These are phyloP conservation scores for Mollisia scopiformis DNA, from an alignment of 2,329 filamentous ascomycete species.

Conservation along the genomic window DNA sequence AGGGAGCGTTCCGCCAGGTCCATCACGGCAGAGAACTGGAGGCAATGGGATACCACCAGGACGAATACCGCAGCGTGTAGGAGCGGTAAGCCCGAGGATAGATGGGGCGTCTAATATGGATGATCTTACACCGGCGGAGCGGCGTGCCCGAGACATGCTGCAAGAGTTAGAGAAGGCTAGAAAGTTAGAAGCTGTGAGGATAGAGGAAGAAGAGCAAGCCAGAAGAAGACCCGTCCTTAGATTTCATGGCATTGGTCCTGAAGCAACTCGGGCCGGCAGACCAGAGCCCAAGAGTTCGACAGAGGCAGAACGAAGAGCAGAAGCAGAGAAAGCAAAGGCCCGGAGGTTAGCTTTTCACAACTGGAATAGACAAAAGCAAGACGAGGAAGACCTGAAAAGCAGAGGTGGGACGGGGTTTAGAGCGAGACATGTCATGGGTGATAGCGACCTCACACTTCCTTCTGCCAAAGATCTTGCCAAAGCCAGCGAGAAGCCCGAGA, in stretches of 20 bases:
- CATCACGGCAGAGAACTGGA: not conserved
- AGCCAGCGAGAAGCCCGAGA: not conserved
- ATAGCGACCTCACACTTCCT: not conserved
- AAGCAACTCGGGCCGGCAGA: constrained; percentile 30
- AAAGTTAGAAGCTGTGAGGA: not conserved
- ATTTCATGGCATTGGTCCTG: constrained; percentile 27
- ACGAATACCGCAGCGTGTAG: not conserved
- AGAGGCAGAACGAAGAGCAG: constrained; percentile 7
- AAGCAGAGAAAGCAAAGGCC: constrained; percentile 7
- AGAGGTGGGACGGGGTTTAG: not conserved
- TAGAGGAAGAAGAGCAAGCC: not conserved
- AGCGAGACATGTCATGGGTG: constrained; percentile 14
- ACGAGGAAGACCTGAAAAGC: not conserved
- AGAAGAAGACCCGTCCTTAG: not conserved
- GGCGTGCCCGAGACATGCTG: constrained; percentile 29
- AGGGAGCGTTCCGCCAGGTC: not conserved
- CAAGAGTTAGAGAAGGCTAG: constrained; percentile 14
- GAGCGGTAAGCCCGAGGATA: not conserved
- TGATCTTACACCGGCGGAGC: constrained; percentile 32
- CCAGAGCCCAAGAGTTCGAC: constrained; percentile 9
- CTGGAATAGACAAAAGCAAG: not conserved
- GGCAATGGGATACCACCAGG: constrained; percentile 6
- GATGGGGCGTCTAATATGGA: not conserved
- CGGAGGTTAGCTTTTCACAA: constrained; percentile 13
- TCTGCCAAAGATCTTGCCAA: no score